Base-by-base conservation (phyloP, 257 asterid genomes). In the Nicotiana attenuata region DNA sequence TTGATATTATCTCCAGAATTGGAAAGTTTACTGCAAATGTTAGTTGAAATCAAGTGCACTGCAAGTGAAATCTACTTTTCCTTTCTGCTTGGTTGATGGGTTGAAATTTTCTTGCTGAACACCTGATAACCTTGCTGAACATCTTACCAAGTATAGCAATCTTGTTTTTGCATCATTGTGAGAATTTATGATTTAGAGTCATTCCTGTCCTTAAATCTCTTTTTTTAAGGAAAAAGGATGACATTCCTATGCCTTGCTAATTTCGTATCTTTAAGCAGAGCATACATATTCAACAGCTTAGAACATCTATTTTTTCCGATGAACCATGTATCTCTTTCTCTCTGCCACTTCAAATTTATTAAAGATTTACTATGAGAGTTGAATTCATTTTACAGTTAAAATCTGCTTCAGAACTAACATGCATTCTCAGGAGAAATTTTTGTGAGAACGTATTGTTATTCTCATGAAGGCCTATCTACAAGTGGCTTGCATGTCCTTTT, bases 311-410 rank as follows among this genome's bases (percentile, higher is more conserved):
- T 1, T 57, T 19, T n/a, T n/a, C 28, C 60, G 7, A 55, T 16
- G 60, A 55, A 55, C 60, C 61, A 55, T 55, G 61, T 55, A 55
- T 55, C 61, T 55, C 61, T 55, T 55, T n/a, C 61, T 60, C 57
- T 69, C 77, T 69, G 57, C 77, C 45, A 69, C 77, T 69, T 69
- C 57, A 67, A 67, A 35, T 35, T 35, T 19, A 69, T 24, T 45
- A 0, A 45, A 13, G 15, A 45, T 0, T 50, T 53, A 71, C 8
- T 45, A 22, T 47, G 17, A 19, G 55, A 69, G 47, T 29, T 71
- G 78, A 71, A 13, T 47, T 71, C 3, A 71, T 45, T 22, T 2
- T 71, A 45, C 38, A 22, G 52, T 71, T 41, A 56, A 71, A 71
- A 22, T 71, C 78, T 71, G 78, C 38, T 45, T 9, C 78, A 45